Conservation (phyloP, 257 asterid genomes). For the Rubia yunnanensis region DNA sequence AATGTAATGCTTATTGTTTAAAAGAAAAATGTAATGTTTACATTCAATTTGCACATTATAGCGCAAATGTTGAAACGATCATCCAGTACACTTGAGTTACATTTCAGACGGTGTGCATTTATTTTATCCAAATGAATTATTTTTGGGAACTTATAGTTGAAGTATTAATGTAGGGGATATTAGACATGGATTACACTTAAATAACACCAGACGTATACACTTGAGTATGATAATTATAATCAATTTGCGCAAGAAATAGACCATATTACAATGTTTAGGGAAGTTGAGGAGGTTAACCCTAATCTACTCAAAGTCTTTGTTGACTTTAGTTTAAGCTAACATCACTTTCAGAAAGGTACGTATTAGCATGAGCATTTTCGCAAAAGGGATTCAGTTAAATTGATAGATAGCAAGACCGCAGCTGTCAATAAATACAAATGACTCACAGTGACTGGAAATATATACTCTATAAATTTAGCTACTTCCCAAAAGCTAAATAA, state of each 20-base stretch:
- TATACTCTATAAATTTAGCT: neutral
- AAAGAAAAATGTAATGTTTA: too few species aligned
- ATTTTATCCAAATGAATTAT: neutral
- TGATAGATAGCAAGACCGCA: neutral
- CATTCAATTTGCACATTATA: too few species aligned
- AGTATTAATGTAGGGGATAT: neutral
- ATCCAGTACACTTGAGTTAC: too few species aligned
- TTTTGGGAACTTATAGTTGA: neutral
- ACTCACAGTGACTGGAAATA: neutral
- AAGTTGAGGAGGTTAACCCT: neutral
- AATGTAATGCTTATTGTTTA: too few species aligned
- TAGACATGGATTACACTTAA: neutral
- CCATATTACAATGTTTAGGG: neutral
- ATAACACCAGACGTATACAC: neutral
- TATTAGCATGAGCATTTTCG: neutral
- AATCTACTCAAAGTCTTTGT: slow-evolving; percentile 1
- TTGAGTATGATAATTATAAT: neutral
- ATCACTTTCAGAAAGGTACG: neutral
- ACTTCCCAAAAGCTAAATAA: too few species aligned
- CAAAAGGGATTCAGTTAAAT: neutral
- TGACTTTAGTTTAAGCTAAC: neutral
- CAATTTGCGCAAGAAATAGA: too few species aligned
- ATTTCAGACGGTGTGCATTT: neutral
- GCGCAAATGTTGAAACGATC: too few species aligned
- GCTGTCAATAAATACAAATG: neutral